Evolutionary conservation across 805 yeast genomes (phyloP), one percentile per base, ranked within the genome.

Genomic region (Vanderwaltozyma yarrowii): DNA sequence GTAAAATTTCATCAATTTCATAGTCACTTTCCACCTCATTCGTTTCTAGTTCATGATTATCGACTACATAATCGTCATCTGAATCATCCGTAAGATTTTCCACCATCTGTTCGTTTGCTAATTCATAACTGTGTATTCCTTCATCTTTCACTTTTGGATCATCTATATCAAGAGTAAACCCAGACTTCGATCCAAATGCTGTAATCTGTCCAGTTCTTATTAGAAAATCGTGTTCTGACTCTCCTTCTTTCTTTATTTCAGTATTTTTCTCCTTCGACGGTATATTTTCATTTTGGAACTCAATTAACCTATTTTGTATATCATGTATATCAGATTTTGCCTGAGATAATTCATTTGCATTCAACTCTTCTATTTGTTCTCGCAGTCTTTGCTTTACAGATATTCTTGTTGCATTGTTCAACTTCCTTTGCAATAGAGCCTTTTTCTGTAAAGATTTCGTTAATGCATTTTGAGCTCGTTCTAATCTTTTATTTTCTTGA

Each of bases 121-220:
- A 32, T 14, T 45, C 50, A 16, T 34, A 40, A 36, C 28, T 40
- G 7, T 39, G 14, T 6, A 19, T 26, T 1, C 50, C 60, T 12
- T 55, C 61, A 13, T 55, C 64, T 2, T 63, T 69, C 4, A 53
- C 49, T 11, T 46, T 9, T 2, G 13, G 13, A 20, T 18, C 24
- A 3, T 37, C 36, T 17, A 17, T 24, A 2, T 48, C 55, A 8
- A 52, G 10, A 5, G 38, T 68, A 47, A 85, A 81, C 2, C 75
- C 78, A 30, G 69, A 67, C 16, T 74, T 62, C 23, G 74, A 73
- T 10, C 96, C 94, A 65, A 92, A 92, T 0, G 97, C 97, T 0
- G 98, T 92, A 39, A 87, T 75, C 56, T 86, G 78, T 21, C 98
- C 98, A 0, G 89, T 88, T 45, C 98, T 69, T 0, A 92, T 74